Evolutionary conservation across 2,329 filamentous ascomycete species (phyloP).

Genomic region (Pseudopyricularia javanii): DNA sequence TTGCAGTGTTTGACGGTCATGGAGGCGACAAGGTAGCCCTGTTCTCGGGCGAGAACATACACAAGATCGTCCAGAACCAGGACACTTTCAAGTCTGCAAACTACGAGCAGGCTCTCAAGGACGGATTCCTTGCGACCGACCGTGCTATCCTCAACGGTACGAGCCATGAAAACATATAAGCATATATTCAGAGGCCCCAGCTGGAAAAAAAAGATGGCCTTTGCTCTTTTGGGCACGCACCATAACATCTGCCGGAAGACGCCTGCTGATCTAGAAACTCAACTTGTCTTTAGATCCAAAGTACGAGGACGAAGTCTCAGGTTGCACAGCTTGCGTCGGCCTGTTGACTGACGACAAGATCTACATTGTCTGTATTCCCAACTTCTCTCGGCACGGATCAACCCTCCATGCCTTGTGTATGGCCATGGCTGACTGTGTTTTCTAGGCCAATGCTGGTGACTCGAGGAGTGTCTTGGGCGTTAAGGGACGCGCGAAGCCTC

Average conservation of each 20-base stretch:
- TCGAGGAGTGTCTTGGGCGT: constrained; percentile 91
- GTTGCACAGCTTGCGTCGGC: constrained; percentile 88
- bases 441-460: constrained; percentile 89
- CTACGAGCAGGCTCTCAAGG: constrained; percentile 91
- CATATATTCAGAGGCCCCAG: neutral
- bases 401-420: neutral
- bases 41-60: constrained; percentile 84
- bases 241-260: neutral
- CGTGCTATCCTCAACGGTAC: constrained; percentile 90
- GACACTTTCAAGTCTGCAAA: constrained; percentile 84
- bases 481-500: constrained; percentile 90
- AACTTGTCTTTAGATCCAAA: constrained; percentile 58
- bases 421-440: constrained; percentile 3
- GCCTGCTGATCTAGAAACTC: neutral
- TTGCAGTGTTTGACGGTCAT: constrained; percentile 96
- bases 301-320: constrained; percentile 96
- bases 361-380: constrained; percentile 65
- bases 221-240: neutral
- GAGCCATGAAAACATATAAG: constrained; percentile 11
- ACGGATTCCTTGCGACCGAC: constrained; percentile 93
- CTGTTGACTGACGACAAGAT: constrained; percentile 86
- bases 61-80: constrained; percentile 90
- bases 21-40: constrained; percentile 93
- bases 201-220: neutral
- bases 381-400: constrained; percentile 2